phyloP scores from a whole-genome alignment of 2,329 filamentous ascomycete species.

The Parascedosporium putredinis region DNA sequence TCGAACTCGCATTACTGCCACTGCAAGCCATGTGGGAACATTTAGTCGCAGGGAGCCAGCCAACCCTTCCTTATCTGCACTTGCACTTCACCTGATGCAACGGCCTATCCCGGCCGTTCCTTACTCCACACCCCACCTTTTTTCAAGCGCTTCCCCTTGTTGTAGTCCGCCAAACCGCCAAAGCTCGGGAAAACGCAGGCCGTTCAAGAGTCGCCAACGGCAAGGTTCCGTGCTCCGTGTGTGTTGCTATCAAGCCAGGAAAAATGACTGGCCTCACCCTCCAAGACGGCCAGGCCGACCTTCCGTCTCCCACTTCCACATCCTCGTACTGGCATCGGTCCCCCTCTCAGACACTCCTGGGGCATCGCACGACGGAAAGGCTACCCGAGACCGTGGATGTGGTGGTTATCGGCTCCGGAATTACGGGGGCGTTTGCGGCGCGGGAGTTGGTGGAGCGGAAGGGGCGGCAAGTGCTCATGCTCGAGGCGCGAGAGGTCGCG shows the following conservation, averaged over 20 bases:
- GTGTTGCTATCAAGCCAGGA: neutral
- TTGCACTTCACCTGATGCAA: too few relatives aligned
- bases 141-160: too few relatives aligned
- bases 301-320: constrained; percentile 52
- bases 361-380: constrained; percentile 55
- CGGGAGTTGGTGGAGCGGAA: constrained; percentile 43
- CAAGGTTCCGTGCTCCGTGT: too few relatives aligned
- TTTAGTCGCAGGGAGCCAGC: too few relatives aligned
- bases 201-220: too few relatives aligned
- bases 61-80: too few relatives aligned
- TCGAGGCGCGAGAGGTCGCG: constrained; percentile 71
- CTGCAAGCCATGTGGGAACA: too few relatives aligned
- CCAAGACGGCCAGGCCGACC: constrained; percentile 31
- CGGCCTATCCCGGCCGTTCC: too few relatives aligned
- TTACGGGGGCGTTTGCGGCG: constrained; percentile 64
- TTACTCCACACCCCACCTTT: too few relatives aligned
- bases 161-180: too few relatives aligned
- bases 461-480: constrained; percentile 51
- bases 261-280: constrained; percentile 22
- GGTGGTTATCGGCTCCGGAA: constrained; percentile 64
- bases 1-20: too few relatives aligned
- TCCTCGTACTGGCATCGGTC: constrained; percentile 65
- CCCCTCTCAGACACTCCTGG: constrained; percentile 52
- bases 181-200: too few relatives aligned
- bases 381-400: constrained; percentile 56